Evolutionary conservation across 768 basidiomycete species (phyloP).

Genomic region (Leccinum uliginosum): DNA sequence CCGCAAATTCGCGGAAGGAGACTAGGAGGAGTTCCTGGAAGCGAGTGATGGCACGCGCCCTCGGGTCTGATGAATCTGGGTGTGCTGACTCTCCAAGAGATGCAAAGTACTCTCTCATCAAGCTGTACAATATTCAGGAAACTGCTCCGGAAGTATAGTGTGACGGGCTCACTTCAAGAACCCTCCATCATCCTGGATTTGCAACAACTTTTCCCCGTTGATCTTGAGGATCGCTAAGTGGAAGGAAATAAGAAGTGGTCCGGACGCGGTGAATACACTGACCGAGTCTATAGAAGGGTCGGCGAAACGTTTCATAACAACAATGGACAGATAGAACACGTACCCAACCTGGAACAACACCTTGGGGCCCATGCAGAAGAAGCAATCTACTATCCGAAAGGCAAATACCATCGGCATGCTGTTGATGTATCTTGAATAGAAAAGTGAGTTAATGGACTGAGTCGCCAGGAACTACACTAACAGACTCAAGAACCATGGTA

Average conservation of each 20-base stretch:
- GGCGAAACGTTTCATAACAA: constrained; percentile 1
- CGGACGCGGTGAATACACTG: constrained; percentile 23
- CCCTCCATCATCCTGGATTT: constrained; percentile 94
- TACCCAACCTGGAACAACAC: constrained; percentile 98
- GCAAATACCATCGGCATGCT: constrained; percentile 98
- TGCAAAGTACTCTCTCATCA: constrained; percentile 94
- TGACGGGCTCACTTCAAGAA: constrained; percentile 75
- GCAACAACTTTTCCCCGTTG: constrained; percentile 87
- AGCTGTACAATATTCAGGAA: constrained; percentile 37
- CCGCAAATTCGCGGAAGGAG: constrained; percentile 95
- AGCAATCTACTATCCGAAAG: constrained; percentile 95
- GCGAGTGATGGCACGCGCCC: constrained; percentile 88
- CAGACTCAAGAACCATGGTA: constrained; percentile 98
- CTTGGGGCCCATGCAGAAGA: constrained; percentile 98
- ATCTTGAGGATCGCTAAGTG: constrained; percentile 90
- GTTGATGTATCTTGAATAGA: constrained; percentile 66
- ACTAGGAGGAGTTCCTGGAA: constrained; percentile 97
- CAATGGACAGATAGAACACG: constrained; percentile 7
- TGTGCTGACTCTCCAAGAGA: constrained; percentile 93
- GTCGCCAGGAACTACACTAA: constrained; percentile 43
- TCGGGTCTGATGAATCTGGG: constrained; percentile 81
- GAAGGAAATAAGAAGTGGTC: constrained; percentile 10
- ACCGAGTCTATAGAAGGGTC: constrained; percentile 47
- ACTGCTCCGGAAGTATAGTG: not conserved
- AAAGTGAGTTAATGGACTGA: not conserved